Conservation (phyloP, 1,284 basidiomycete genomes). For the Ganoderma sinense region DNA sequence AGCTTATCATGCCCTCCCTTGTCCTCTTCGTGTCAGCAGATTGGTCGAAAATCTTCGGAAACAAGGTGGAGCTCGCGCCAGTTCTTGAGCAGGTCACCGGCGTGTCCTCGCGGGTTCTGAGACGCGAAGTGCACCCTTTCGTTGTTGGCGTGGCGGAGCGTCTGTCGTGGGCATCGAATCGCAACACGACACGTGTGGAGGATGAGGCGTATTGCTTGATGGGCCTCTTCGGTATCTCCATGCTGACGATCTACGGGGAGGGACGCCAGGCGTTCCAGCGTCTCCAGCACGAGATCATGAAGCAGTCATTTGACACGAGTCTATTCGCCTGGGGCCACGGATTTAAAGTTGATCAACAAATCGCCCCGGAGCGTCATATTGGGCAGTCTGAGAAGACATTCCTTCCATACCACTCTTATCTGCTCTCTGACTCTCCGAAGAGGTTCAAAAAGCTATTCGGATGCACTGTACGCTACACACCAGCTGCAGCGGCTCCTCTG, state of each 20-base stretch:
- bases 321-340: slow-evolving; percentile 18
- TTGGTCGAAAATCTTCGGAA: slow-evolving; percentile 16
- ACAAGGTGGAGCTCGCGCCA: not conserved
- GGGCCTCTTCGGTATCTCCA: slow-evolving; percentile 16
- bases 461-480: not conserved
- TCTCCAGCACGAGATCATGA: slow-evolving; percentile 18
- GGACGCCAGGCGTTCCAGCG: slow-evolving; percentile 15
- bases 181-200: slow-evolving; percentile 14
- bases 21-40: slow-evolving; percentile 20
- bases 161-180: slow-evolving; percentile 15
- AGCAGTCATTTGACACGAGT: slow-evolving; percentile 10
- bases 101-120: not conserved
- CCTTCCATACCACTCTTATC: not conserved
- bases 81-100: not conserved
- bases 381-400: not conserved
- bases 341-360: no score
- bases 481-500: not conserved
- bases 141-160: slow-evolving; percentile 2
- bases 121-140: not conserved
- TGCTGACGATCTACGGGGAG: slow-evolving; percentile 21
- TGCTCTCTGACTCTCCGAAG: not conserved
- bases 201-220: slow-evolving; percentile 19
- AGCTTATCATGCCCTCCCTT: slow-evolving; percentile 17
- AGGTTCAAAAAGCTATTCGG: not conserved
- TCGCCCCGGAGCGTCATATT: not conserved